Evolutionary conservation across 805 yeast genomes (phyloP), one percentile per base, ranked within the genome.

Genomic region (Yamadazyma philogaea): DNA sequence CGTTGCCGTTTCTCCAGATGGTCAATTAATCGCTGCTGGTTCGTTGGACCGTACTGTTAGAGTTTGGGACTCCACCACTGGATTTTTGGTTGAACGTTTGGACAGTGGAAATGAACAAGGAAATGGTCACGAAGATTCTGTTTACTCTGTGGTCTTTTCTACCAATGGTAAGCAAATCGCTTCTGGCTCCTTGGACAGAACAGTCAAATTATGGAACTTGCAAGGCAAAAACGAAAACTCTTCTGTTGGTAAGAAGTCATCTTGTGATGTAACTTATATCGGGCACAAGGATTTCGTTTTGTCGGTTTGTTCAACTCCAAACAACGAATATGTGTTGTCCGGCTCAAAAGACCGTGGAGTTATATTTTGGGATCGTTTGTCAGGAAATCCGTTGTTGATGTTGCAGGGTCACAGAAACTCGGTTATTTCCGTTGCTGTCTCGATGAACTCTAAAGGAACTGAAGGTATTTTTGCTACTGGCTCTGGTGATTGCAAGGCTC

Each of bases 281-380:
- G 99, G 98, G 30, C 99, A 91, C 71, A 87, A 87, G 68, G 98
- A 93, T 70, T 91, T 90, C 64, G 98, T 91, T 17, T 75, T 93
- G 48, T 82, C 93, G 35, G 97, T 91, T 20, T 91, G 97, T 55
- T 82, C 95, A 21, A 88, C 97, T 2, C 96, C 96, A 36, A 91
- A 88, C 63, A 87, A 86, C 56, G 84, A 87, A 61, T 91, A 87
- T 72, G 85, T 91, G 43, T 74, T 91, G 44, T 86, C 96, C 1
- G 98, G 98, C 41, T 88, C 96, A 24, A 91, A 91, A 65, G 99
- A 91, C 71, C 83, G 97, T 56, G 96, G 97, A 41, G 96, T 91
- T 42, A 85, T 90, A 49, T 85, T 91, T 72, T 91, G 99, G 99
- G 96, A 91, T 62, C 90, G 90, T 54, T 72, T 75, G 35, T 79